Evolutionary conservation across 208 protist genomes (phyloP).

Genomic region (Leishmania tarentolae): DNA sequence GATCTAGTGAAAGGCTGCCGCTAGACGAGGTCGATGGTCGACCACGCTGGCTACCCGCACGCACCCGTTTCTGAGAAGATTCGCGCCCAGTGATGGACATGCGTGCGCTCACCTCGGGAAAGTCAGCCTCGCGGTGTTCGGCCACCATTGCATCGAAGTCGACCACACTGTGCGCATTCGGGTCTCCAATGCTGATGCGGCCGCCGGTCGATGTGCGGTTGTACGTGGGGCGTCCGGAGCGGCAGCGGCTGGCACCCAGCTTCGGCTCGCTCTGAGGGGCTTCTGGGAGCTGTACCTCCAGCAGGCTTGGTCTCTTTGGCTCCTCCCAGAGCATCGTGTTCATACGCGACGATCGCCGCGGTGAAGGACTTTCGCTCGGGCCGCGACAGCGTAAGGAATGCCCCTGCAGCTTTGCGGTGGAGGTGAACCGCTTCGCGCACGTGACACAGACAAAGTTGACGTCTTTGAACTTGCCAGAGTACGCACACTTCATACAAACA

Average conservation of each 20-base stretch:
- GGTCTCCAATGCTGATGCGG: conserved; percentile 72
- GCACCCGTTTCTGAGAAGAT: conserved; percentile 8
- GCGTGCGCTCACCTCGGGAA: conserved; percentile 42
- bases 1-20: conserved; percentile 58
- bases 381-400: conserved; percentile 83
- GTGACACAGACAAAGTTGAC: conserved; percentile 87
- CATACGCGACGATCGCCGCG: conserved; percentile 77
- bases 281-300: conserved; percentile 74
- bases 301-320: conserved; percentile 53
- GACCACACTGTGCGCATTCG: conserved; percentile 50
- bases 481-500: conserved; percentile 82
- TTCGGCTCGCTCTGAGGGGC: conserved; percentile 15
- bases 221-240: conserved; percentile 49
- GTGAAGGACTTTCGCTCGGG: conserved; percentile 74
- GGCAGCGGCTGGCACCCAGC: conserved; percentile 23
- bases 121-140: conserved; percentile 65
- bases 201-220: conserved; percentile 68
- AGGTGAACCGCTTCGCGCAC: conserved; percentile 84
- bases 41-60: conserved; percentile 15
- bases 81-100: conserved; percentile 9
- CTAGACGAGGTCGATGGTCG: conserved; percentile 28
- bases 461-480: conserved; percentile 71
- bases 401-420: conserved; percentile 68
- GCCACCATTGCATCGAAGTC: conserved; percentile 62
- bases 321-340: conserved; percentile 88